Evolutionary conservation across 2,329 filamentous ascomycete genomes (phyloP), one percentile per base, ranked within the genome.

Genomic region (Monosporascus sp.): DNA sequence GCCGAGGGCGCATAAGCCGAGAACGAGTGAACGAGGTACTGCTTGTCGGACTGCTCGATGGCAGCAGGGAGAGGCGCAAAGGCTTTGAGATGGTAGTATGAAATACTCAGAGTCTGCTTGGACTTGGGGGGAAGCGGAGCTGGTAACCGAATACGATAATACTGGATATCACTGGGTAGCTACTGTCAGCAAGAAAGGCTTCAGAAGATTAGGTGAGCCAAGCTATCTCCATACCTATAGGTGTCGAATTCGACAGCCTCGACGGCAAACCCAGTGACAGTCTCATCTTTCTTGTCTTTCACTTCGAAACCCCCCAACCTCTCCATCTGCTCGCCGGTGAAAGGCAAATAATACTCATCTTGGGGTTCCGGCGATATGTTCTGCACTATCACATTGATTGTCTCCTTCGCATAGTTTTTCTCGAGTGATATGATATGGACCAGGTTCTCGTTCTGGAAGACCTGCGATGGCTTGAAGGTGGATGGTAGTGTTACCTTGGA

Each of bases 361-460:
- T 97, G 92, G 18, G 91, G 81, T 60, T 86, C 77, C 57, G 81
- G 79, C 66, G 87, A 89, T 61, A 89, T 78, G 71, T 99, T 99
- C 77, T 97, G 88, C 58, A 99, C 84, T 50, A 96, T 79, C n/a
- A 96, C 87, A 74, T 97, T 97, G 78, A 97, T 84, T 15, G 86
- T 88, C 73, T 97, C 93, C 68, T 91, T 87, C 52, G 86, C 85
- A 66, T 94, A 97, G 62, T 85, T 89, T 79, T 97, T 97, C 74
- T 97, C 93, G 54, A 97, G 74, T 61, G 96, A 96, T 67, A 95
- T 87, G 59, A 88, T 86, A 65, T 94, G 89, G 50, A 97, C 88
- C 31, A 97, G 74, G 70, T 99, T 97, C 72, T 81, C 81, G 73
- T 99, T 97, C 76, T 92, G 91, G 78, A 96, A 99, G 61, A 92